Base-by-base conservation (phyloP, 805 yeast genomes). In the Zygosaccharomyces pseudorouxii region DNA sequence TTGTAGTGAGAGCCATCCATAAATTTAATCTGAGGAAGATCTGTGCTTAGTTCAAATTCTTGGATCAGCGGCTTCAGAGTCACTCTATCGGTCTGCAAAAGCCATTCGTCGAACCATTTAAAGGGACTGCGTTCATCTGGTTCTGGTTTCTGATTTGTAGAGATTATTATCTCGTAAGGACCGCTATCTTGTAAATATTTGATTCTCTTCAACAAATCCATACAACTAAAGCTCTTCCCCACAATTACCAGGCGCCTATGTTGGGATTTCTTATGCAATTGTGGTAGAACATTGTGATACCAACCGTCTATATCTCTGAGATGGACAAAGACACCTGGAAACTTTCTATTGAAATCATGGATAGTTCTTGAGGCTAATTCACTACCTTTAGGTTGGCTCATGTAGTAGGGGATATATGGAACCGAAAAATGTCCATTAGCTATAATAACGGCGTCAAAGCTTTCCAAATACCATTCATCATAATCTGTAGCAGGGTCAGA, bases 131-230 rank as follows among this genome's bases (percentile, higher is more conserved):
- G 65, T 27, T 76, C 82, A 8, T 54, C 56, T 0, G 55, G 55
- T 42, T 39, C 41, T 5, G 56, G 55, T 2, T 52, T 48, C 86
- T 90, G 83, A 55, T 81, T 83, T 41, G 95, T 71, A 38, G 86
- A 79, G 54, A 87, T 68, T 53, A 84, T 82, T 51, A 85, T 73
- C 40, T 55, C 56, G 14, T 52, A 31, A 8, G 33, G 28, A 18
- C 31, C 49, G 53, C 46, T 64, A 43, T 46, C 60, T 51, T 48
- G 55, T 43, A 50, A 56, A 45, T 66, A 66, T 10, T 63, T 48
- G 1, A 73, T 55, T 47, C 74, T 72, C 55, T 74, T 77, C 28
- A 74, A 52, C 2, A 75, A 57, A 51, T 72, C 74, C 47, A 67
- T 66, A 9, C 74, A 64, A 55, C 73, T 67, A 38, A 72, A 64